A percentile compares a stretch with the other conserved stretches of the same genome.
phyloP scores from a whole-genome alignment of 2,329 filamentous ascomycete genomes.

The Teratosphaeria zuluensis region DNA sequence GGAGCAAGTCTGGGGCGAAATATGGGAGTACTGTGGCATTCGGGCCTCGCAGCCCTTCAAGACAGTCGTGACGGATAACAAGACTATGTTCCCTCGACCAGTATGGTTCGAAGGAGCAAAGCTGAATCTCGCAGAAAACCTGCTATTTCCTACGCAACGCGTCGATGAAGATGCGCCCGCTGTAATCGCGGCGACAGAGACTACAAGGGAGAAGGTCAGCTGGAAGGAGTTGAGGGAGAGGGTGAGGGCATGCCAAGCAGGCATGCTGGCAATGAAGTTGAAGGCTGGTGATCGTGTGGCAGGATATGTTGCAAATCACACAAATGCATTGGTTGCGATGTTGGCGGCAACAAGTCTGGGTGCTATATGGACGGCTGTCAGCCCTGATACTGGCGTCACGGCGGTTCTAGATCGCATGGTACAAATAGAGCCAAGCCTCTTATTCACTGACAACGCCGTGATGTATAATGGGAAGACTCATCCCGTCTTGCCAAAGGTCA shows the following conservation, averaged over 20 bases:
- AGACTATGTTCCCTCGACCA: conserved; percentile 75
- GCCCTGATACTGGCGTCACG: conserved; percentile 82
- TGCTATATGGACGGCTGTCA: conserved; percentile 86
- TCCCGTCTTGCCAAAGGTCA: conserved; percentile 67
- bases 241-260: conserved; percentile 63
- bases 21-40: conserved; percentile 76
- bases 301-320: conserved; percentile 80
- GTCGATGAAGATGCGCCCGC: conserved; percentile 54
- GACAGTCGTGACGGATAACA: conserved; percentile 58
- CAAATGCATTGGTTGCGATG: conserved; percentile 79
- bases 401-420: conserved; percentile 78
- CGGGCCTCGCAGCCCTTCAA: conserved; percentile 53
- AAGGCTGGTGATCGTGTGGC: conserved; percentile 52
- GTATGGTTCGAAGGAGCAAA: conserved; percentile 70
- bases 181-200: conserved; percentile 74
- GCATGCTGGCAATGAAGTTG: conserved; percentile 58
- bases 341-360: conserved; percentile 73
- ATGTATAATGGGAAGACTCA: conserved; percentile 89
- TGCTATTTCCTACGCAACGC: conserved; percentile 63
- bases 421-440: conserved; percentile 72
- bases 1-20: conserved; percentile 69
- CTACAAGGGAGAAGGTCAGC: conserved; percentile 52
- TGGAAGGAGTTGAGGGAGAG: conserved; percentile 74
- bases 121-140: conserved; percentile 91
- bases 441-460: conserved; percentile 81